These are phyloP conservation scores for Anisodus tanguticus DNA, from an alignment of 257 asterid species.

Conservation along the genomic window DNA sequence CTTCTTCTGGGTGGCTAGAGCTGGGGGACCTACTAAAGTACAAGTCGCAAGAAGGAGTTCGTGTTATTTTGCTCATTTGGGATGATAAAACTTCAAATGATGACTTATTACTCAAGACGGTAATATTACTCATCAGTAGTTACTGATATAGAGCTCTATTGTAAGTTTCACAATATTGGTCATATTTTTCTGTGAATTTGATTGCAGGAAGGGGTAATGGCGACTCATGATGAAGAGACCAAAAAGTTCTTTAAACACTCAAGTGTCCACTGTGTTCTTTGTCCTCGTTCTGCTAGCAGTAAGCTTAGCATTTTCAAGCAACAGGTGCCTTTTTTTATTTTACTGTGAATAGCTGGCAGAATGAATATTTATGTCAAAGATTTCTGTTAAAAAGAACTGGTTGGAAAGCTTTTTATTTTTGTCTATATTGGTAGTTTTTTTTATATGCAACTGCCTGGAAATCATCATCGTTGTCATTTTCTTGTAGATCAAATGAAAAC, in stretches of 20 bases:
- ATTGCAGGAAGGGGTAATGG: conserved; percentile 92
- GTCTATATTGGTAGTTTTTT: background rate
- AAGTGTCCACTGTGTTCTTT: conserved; percentile 80
- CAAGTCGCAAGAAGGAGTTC: conserved; percentile 93
- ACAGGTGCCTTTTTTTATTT: conserved; percentile 49
- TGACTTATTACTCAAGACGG: conserved; percentile 77
- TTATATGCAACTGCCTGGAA: background rate
- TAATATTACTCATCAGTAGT: conserved; percentile 32
- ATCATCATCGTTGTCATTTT: background rate
- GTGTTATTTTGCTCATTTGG: conserved; percentile 93
- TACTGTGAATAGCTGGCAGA: conserved; percentile 1
- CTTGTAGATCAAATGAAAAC: conserved; percentile 19
- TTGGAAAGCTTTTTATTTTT: background rate
- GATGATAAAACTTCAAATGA: conserved; percentile 93
- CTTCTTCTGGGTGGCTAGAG: conserved; percentile 70
- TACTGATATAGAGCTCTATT: background rate
- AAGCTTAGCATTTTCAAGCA: conserved; percentile 98
- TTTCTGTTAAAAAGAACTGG: background rate
- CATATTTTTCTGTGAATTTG: background rate
- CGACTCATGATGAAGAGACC: conserved; percentile 95
- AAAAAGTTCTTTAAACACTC: conserved; percentile 91
- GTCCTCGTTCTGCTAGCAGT: conserved; percentile 96
- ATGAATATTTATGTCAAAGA: background rate
- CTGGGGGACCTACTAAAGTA: conserved; percentile 85
- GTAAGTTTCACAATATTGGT: background rate